A percentile compares a stretch with the other conserved stretches of the same genome.
Conservation (phyloP, 768 basidiomycete genomes). For the Tylopilus sp. region DNA sequence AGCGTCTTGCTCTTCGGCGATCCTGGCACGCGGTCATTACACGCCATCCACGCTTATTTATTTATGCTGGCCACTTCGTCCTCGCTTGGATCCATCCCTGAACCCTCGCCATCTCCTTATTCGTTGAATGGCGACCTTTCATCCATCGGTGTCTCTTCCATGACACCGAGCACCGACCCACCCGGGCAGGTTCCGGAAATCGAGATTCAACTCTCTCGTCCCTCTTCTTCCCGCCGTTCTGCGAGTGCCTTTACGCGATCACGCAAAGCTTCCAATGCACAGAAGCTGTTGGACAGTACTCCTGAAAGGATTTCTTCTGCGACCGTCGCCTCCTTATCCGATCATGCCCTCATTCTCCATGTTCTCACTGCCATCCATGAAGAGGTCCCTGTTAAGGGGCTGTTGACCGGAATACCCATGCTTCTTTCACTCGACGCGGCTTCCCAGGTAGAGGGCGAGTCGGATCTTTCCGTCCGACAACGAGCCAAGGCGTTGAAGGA, state of each 20-base stretch:
- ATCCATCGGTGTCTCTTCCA: slow-evolving; percentile 28
- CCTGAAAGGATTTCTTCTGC: slow-evolving; percentile 42
- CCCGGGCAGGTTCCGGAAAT: slow-evolving; percentile 19
- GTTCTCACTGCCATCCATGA: slow-evolving; percentile 67
- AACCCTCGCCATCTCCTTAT: slow-evolving; percentile 39
- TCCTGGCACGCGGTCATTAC: slow-evolving; percentile 64
- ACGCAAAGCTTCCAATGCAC: slow-evolving; percentile 55
- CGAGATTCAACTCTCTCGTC: slow-evolving; percentile 29
- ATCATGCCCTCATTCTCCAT: slow-evolving; percentile 69
- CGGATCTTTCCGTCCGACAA: slow-evolving; percentile 37
- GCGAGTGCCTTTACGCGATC: slow-evolving; percentile 47
- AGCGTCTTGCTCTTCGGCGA: slow-evolving; percentile 55
- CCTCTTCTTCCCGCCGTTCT: slow-evolving; percentile 46
- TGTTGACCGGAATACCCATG: slow-evolving; percentile 84
- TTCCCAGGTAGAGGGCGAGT: slow-evolving; percentile 40
- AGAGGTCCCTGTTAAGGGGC: slow-evolving; percentile 67
- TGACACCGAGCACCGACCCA: slow-evolving; percentile 31
- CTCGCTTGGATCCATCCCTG: slow-evolving; percentile 47
- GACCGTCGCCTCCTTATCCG: slow-evolving; percentile 60
- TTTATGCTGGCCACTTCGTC: slow-evolving; percentile 77
- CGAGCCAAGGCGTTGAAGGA: slow-evolving; percentile 58
- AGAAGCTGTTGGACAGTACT: slow-evolving; percentile 48
- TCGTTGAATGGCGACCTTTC: slow-evolving; percentile 30
- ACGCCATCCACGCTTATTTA: slow-evolving; percentile 76
- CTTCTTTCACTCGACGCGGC: slow-evolving; percentile 67